A percentile compares a stretch with the other conserved stretches of the same genome.
Conservation (phyloP, 306 rosid genomes). For the Castanopsis chinensis region DNA sequence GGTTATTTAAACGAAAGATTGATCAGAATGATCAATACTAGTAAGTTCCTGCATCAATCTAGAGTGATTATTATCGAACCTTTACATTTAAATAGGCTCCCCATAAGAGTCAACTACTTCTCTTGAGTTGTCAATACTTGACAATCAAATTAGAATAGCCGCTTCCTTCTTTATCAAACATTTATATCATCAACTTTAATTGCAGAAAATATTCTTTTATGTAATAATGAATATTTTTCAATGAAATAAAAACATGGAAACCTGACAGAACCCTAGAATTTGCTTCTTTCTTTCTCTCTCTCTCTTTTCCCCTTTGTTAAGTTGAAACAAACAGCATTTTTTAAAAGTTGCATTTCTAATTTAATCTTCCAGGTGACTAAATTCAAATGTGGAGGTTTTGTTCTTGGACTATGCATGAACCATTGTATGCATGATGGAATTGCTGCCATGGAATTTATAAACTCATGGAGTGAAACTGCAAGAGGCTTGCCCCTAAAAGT, state of each 20-base stretch:
- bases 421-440: constrained; percentile 77
- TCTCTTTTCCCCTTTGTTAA: background rate
- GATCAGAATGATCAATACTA: background rate
- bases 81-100: too few species aligned
- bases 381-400: constrained; percentile 84
- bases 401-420: constrained; percentile 52
- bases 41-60: too few species aligned
- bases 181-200: background rate
- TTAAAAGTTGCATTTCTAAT: background rate
- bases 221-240: background rate
- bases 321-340: background rate
- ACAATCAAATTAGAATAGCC: too few species aligned
- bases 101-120: too few species aligned
- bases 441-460: constrained; percentile 66
- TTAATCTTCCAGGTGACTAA: constrained; percentile 51
- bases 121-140: too few species aligned
- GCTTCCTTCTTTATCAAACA: too few species aligned
- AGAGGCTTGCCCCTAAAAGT: constrained; percentile 56
- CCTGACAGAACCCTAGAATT: background rate
- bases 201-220: background rate
- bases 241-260: background rate
- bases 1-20: background rate
- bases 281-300: background rate
- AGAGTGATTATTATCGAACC: too few species aligned
- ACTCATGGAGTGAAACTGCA: constrained; percentile 68